Percentiles rank a stretch among this genome's conserved stretches.
phyloP scores from a whole-genome alignment of 2,329 filamentous ascomycete genomes.

The Colletotrichum sp. region DNA sequence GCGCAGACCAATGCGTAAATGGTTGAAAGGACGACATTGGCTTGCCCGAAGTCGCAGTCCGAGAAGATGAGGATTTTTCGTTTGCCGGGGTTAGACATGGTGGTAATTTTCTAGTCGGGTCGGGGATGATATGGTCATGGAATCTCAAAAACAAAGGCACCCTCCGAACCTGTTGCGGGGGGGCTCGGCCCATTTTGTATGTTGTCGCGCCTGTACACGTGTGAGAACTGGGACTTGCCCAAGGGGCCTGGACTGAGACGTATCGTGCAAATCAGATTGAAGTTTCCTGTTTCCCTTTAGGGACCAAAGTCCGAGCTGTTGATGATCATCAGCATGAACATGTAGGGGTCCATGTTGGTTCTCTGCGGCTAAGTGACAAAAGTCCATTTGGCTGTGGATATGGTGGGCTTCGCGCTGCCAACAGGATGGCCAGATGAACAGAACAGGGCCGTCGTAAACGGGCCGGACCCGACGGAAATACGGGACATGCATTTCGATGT shows the following conservation, averaged over 20 bases:
- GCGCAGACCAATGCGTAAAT: conserved; percentile 37
- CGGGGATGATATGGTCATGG: background rate
- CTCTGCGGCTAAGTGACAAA: background rate
- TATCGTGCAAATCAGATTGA: background rate
- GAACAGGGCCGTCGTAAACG: background rate
- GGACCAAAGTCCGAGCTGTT: background rate
- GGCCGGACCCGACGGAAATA: background rate
- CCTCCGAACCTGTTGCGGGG: background rate
- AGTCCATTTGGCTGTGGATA: background rate
- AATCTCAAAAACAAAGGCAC: background rate
- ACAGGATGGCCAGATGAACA: background rate
- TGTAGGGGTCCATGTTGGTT: background rate
- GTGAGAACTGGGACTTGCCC: background rate
- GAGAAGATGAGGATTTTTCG: conserved; percentile 44
- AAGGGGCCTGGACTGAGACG: background rate
- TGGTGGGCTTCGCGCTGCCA: background rate
- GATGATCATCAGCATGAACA: background rate
- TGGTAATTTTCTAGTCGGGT: background rate
- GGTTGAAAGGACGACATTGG: conserved; percentile 50
- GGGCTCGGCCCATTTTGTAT: background rate
- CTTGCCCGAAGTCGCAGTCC: conserved; percentile 50
- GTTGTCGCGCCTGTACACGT: background rate
- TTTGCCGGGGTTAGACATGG: background rate
- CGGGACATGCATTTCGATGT: background rate
- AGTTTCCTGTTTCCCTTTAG: background rate